Evolutionary conservation across 495 filamentous ascomycete species (phyloP), one percentile per base, ranked within the genome.

Genomic region (Annulohypoxylon bovei): DNA sequence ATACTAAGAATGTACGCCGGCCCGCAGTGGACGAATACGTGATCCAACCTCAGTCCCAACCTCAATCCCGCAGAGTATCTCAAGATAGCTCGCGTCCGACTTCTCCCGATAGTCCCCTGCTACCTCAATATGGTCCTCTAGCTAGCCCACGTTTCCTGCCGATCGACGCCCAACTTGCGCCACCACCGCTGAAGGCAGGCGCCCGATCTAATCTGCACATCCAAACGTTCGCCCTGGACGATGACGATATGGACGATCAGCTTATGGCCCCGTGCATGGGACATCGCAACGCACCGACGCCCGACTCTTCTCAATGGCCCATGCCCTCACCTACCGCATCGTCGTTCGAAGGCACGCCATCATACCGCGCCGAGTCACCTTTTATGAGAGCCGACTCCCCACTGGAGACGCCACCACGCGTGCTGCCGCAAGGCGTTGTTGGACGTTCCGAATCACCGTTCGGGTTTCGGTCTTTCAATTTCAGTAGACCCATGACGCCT

Each of bases 61-160:
- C 69, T 32, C 57, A 44, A 25, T 56, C 42, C n/a, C 58, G 35
- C 33, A 30, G 63, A 16, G 54, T 54, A 23, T 75, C 75, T 1
- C 68, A 66, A 16, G 67, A 67, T 56, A 70, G 70, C 57, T 68
- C 50, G 18, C 67, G 64, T 8, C 75, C 75, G 6, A 58, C 62
- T 0, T 77, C 75, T 1, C 75, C 75, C 14, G 75, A 77, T 62
- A 75, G 70, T 27, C 75, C 75, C 0, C 32, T 77, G 7, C 70
- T 77, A 32, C 75, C 75, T 1, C 65, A 68, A 3, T 69, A 70
- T 4, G 75, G 75, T 1, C 75, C 75, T 1, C 58, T 77, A 0
- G 72, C 75, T 6, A 77, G 73, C 52, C 70, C 73, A 4, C 55
- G 62, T 35, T 73, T 75, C 62, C 50, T 65, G 6, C 67, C 67